Evolutionary conservation across 2,329 filamentous ascomycete species (phyloP).

Genomic region (Phaeosphaeria sp.): DNA sequence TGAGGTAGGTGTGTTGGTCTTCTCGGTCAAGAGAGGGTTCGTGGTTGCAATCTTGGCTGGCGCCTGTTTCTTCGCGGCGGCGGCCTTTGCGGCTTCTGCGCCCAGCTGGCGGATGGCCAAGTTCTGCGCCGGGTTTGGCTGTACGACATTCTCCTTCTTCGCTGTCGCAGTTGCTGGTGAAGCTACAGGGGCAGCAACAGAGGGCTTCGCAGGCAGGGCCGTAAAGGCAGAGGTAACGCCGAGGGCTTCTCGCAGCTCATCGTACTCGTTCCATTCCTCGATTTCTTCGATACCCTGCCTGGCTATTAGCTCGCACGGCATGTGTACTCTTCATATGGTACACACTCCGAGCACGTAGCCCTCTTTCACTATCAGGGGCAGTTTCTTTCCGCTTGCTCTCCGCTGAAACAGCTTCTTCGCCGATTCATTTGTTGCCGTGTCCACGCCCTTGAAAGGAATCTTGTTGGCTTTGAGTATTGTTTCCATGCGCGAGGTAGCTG

Average conservation of each 20-base stretch:
- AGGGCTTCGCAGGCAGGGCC: conserved; percentile 40
- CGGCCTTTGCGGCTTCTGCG: conserved; percentile 46
- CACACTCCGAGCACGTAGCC: conserved; percentile 84
- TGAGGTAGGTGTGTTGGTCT: conserved; percentile 34
- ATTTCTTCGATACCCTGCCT: conserved; percentile 86
- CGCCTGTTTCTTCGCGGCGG: conserved; percentile 42
- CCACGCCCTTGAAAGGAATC: conserved; percentile 90
- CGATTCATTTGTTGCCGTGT: conserved; percentile 87
- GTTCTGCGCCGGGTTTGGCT: conserved; percentile 35
- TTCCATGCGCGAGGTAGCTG: conserved; percentile 92
- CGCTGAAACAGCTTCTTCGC: conserved; percentile 89
- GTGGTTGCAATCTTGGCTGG: conserved; percentile 44
- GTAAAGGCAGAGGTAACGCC: conserved; percentile 47
- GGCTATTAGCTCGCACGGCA: conserved; percentile 6
- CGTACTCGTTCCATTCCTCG: conserved; percentile 99
- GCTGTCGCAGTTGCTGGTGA: conserved; percentile 14
- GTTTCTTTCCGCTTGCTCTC: conserved; percentile 82
- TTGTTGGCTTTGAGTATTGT: conserved; percentile 95
- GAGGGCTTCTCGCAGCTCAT: conserved; percentile 88
- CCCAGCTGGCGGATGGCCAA: conserved; percentile 46
- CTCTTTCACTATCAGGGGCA: conserved; percentile 88
- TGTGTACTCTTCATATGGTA: conserved; percentile 26
- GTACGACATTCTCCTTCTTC: conserved; percentile 34
- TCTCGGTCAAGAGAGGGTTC: conserved; percentile 44
- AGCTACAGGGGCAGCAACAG: conserved; percentile 10